phyloP scores from a whole-genome alignment of 345 rosid species.

The Murraya koenigii region DNA sequence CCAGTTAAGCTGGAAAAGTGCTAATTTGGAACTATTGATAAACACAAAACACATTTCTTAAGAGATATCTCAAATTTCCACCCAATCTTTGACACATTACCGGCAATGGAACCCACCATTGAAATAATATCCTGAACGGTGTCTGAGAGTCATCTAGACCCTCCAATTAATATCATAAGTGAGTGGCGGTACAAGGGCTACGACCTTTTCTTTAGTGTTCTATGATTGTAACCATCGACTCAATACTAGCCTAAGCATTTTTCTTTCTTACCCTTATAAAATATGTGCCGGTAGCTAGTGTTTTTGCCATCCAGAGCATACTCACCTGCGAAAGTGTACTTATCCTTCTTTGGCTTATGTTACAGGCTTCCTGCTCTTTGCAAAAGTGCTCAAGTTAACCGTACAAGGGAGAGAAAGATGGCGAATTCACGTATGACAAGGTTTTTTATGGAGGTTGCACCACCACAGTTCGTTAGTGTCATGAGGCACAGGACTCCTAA shows the following conservation, averaged over 20 bases:
- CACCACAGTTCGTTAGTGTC: slow-evolving; percentile 71
- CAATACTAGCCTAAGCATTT: slow-evolving; percentile 22
- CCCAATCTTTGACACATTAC: slow-evolving; percentile 28
- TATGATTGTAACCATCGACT: slow-evolving; percentile 26
- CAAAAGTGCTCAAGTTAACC: neutral
- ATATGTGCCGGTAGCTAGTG: neutral
- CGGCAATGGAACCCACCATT: slow-evolving; percentile 2
- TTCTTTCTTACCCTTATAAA: slow-evolving; percentile 18
- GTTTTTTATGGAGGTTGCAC: slow-evolving; percentile 79
- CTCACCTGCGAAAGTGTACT: neutral
- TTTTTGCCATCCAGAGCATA: slow-evolving; percentile 24
- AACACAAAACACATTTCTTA: slow-evolving; percentile 32
- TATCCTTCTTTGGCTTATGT: neutral
- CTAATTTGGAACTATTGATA: slow-evolving; percentile 21
- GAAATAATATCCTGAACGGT: neutral
- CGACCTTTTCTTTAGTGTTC: neutral
- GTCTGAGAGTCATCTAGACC: neutral
- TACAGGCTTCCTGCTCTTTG: neutral
- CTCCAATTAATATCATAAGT: slow-evolving; percentile 28
- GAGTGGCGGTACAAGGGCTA: slow-evolving; percentile 34
- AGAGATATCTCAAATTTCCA: slow-evolving; percentile 21
- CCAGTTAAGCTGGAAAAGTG: slow-evolving; percentile 27
- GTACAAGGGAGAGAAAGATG: slow-evolving; percentile 25
- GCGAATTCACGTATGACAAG: slow-evolving; percentile 60
- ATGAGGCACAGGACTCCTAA: slow-evolving; percentile 62